Conservation (phyloP, 352 stramenopile genomes). For the Pythium oligandrum region DNA sequence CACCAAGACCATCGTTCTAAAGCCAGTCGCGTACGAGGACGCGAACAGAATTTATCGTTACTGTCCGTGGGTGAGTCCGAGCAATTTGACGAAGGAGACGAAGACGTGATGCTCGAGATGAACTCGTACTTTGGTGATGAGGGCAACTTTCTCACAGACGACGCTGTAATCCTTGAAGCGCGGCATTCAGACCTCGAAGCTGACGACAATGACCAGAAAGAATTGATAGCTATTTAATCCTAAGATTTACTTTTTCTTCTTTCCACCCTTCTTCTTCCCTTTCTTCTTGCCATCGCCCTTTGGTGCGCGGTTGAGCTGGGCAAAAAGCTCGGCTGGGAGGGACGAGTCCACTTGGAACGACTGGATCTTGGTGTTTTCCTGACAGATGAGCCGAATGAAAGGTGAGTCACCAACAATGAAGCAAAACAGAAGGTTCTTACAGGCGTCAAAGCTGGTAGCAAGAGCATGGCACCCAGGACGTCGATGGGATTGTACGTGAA, state of each 20-base stretch:
- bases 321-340: conserved; percentile 62
- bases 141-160: conserved; percentile 17
- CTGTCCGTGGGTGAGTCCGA: conserved; percentile 24
- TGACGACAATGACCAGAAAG: neutral
- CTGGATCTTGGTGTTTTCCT: conserved; percentile 59
- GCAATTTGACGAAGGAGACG: conserved; percentile 10
- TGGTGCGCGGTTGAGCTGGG: conserved; percentile 60
- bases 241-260: conserved; percentile 47
- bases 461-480: conserved; percentile 44
- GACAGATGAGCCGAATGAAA: neutral
- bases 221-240: neutral
- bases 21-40: conserved; percentile 7
- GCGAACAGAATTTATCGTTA: conserved; percentile 17
- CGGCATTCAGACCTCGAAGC: no score
- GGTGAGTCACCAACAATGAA: neutral
- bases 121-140: conserved; percentile 22
- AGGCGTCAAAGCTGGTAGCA: conserved; percentile 48
- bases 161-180: no score
- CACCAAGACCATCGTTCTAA: neutral
- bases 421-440: conserved; percentile 17
- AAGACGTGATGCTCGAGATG: conserved; percentile 13
- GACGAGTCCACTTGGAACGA: conserved; percentile 78
- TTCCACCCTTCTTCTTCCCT: conserved; percentile 62
- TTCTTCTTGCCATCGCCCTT: conserved; percentile 79
- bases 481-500: conserved; percentile 81